phyloP scores from a whole-genome alignment of 179 eudicot species.

The Vitellaria paradoxa region DNA sequence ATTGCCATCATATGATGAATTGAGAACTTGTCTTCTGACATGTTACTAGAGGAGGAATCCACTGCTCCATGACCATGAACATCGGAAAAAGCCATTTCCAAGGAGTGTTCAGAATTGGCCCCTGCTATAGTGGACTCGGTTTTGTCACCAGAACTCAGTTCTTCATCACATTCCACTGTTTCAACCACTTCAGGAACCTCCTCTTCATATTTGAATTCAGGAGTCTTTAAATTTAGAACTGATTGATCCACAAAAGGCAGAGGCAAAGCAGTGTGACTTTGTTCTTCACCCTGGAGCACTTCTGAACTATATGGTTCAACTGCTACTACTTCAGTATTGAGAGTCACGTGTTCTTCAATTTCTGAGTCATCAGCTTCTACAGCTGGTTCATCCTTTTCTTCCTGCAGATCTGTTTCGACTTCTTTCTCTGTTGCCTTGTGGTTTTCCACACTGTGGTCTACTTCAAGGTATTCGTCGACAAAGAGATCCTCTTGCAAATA shows the following conservation, averaged over 20 bases:
- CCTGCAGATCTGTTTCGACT: conserved; percentile 13
- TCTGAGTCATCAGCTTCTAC: conserved; percentile 7
- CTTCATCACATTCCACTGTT: neutral
- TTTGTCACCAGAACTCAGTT: too few species aligned
- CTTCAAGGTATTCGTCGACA: conserved; percentile 15
- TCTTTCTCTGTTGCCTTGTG: neutral
- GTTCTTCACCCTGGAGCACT: conserved; percentile 6
- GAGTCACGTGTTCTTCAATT: neutral
- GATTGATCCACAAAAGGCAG: neutral
- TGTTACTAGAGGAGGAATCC: conserved; percentile 8
- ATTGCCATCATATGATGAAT: conserved; percentile 1
- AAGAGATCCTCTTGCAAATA: conserved; percentile 19
- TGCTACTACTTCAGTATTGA: neutral
- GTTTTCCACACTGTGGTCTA: neutral
- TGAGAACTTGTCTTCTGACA: conserved; percentile 14
- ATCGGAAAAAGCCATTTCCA: conserved; percentile 13
- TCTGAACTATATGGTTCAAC: conserved; percentile 11
- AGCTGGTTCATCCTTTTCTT: conserved; percentile 19
- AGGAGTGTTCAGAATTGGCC: neutral
- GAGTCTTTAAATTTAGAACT: neutral
- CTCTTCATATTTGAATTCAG: neutral
- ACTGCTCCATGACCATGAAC: conserved; percentile 14
- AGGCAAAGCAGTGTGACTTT: neutral
- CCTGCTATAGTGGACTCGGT: conserved; percentile 4
- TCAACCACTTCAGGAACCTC: conserved; percentile 12